Evolutionary conservation across 1,284 basidiomycete species (phyloP), one percentile per base, ranked within the genome.

Genomic region (Fistulinella cinereoalba): DNA sequence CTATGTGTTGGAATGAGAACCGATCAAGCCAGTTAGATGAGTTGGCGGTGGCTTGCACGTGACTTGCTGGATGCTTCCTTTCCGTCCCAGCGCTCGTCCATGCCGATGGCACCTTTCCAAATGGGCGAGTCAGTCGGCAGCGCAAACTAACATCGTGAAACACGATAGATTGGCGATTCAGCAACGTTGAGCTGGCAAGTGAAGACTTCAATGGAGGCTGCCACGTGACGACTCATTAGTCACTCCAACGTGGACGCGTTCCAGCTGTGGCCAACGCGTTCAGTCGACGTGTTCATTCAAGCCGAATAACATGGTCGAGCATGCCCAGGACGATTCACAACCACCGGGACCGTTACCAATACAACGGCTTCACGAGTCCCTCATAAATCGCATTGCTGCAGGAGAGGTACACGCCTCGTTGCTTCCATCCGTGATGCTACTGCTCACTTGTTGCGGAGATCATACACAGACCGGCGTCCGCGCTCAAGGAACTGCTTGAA

Each of bases 401-500:
- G 86, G 87, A 62, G 87, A 90, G 70, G 87, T 86, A 51, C 37
- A 63, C 65, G n/a, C n/a, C 6, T 37, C 37, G 37, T 10, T n/a
- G 27, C 33, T 15, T 7, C 15, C 10, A 24, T 33, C 33, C 16
- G 22, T n/a, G 4, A 1, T 11, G 22, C 2, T 9, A n/a, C 29
- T 1, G 24, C 52, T 62, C 34, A 64, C 37, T 23, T n/a, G 36
- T 19, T 19, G 6, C 15, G 8, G 58, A 97, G 93, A 95, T 99
- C 62, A 98, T 99, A 52, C 96, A 98, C 51, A 75, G 97, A 25
- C 97, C 97, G 0, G 83, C 92, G 9, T 98, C 96, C 54, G 97
- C 97, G 1, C 77, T 99, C 51, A 99, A 99, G 67, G 97, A 99
- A 68, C 76, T 99, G 1, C 73, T 99, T 19, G 97, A 99, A 70